These are phyloP conservation scores for Colletotrichum scovillei DNA, from an alignment of 2,329 filamentous ascomycete species.

Conservation along the genomic window DNA sequence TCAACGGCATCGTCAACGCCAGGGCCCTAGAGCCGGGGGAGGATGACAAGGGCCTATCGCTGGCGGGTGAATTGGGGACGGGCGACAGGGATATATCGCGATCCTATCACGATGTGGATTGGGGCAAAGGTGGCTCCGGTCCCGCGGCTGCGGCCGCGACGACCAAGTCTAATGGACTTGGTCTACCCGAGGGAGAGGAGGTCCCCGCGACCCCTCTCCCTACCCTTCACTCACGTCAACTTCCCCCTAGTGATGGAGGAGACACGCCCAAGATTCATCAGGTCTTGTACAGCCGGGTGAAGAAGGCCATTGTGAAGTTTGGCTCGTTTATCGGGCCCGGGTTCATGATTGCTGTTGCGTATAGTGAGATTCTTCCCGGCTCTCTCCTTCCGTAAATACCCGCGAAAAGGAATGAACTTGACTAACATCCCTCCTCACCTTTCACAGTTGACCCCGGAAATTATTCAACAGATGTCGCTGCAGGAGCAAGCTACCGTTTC, in stretches of 20 bases:
- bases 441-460: constrained; percentile 69
- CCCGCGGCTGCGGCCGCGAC: not conserved
- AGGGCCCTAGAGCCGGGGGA: constrained; percentile 2
- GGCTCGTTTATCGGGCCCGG: constrained; percentile 73
- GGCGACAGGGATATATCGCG: constrained; percentile 10
- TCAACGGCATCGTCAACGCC: constrained; percentile 55
- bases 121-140: not conserved
- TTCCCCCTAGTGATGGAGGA: not conserved
- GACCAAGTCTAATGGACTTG: constrained; percentile 26
- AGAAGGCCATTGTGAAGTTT: constrained; percentile 56
- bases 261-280: not conserved
- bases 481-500: constrained; percentile 74
- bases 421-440: not conserved
- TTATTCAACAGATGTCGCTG: constrained; percentile 77
- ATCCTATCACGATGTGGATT: not conserved
- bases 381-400: not conserved
- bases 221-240: constrained; percentile 9
- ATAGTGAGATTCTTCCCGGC: constrained; percentile 51
- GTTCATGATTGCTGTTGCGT: constrained; percentile 72
- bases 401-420: not conserved
- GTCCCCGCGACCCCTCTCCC: constrained; percentile 30
- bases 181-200: constrained; percentile 30
- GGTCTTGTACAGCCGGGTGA: constrained; percentile 19
- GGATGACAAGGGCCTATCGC: not conserved
- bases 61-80: not conserved